These are phyloP conservation scores for Penicillium palitans DNA, from an alignment of 2,329 filamentous ascomycete species.

Conservation along the genomic window DNA sequence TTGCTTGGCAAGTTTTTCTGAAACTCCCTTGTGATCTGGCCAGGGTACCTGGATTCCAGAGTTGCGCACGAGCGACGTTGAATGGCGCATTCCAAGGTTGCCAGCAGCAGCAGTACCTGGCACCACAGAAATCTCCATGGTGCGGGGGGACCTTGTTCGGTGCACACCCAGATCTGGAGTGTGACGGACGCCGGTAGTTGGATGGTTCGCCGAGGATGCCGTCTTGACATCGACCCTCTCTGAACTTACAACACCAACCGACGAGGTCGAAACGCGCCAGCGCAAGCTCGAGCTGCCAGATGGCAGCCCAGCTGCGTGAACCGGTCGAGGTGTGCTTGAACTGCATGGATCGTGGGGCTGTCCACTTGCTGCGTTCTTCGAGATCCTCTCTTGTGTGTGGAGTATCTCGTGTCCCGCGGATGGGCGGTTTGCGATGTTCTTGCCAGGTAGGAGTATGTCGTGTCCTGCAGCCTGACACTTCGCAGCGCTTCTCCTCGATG, in stretches of 20 bases:
- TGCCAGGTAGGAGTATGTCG: not conserved
- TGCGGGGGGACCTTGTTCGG: not conserved
- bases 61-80: not conserved
- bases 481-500: not conserved
- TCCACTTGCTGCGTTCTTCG: not conserved
- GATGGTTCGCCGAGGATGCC: not conserved
- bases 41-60: not conserved
- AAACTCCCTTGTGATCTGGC: not conserved
- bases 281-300: conserved; percentile 6
- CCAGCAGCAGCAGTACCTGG: not conserved
- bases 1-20: not conserved
- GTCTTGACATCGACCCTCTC: not conserved
- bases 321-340: not conserved
- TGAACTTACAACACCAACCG: not conserved
- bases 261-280: conserved; percentile 6
- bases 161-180: not conserved
- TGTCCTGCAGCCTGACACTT: not conserved
- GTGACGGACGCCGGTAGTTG: not conserved
- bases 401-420: not conserved
- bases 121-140: not conserved
- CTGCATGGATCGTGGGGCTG: not conserved
- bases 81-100: not conserved
- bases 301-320: not conserved
- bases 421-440: not conserved
- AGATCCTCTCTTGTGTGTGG: not conserved